Percentiles rank a stretch among this genome's conserved stretches.
phyloP scores from a whole-genome alignment of 495 filamentous ascomycete genomes.

The Penicillium alfredii region DNA sequence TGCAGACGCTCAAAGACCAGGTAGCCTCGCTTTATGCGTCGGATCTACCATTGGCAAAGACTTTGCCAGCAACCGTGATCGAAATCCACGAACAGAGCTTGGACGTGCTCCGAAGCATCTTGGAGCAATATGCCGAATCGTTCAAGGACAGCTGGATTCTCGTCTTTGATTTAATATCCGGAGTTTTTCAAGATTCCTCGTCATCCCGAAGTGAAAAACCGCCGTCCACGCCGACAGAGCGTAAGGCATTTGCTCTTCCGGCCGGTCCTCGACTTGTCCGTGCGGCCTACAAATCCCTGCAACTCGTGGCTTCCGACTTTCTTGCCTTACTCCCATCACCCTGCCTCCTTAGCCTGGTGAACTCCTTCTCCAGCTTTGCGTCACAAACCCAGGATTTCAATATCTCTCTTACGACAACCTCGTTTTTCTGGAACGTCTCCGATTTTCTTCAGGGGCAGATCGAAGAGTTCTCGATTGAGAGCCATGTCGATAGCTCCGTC shows the following conservation, averaged over 20 bases:
- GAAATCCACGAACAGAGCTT: constrained; percentile 80
- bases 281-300: constrained; percentile 78
- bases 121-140: constrained; percentile 85
- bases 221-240: constrained; percentile 9
- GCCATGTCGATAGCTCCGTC: constrained; percentile 31
- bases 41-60: constrained; percentile 21
- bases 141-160: constrained; percentile 77
- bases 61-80: constrained; percentile 50
- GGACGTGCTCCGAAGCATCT: constrained; percentile 70
- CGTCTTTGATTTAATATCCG: constrained; percentile 78
- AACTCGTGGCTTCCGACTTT: constrained; percentile 94
- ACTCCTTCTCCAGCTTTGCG: constrained; percentile 83
- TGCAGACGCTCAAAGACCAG: constrained; percentile 59
- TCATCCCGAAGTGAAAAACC: constrained; percentile 16
- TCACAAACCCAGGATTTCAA: constrained; percentile 88
- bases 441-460: constrained; percentile 64
- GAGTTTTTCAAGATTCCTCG: constrained; percentile 58
- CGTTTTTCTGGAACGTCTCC: constrained; percentile 91
- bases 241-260: constrained; percentile 33
- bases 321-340: constrained; percentile 68
- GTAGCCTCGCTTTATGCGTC: constrained; percentile 46
- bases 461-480: constrained; percentile 41
- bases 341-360: constrained; percentile 76
- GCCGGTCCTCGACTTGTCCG: constrained; percentile 70
- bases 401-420: constrained; percentile 87